phyloP scores from a whole-genome alignment of 140 eudicot species.

The Stevia rebaudiana region DNA sequence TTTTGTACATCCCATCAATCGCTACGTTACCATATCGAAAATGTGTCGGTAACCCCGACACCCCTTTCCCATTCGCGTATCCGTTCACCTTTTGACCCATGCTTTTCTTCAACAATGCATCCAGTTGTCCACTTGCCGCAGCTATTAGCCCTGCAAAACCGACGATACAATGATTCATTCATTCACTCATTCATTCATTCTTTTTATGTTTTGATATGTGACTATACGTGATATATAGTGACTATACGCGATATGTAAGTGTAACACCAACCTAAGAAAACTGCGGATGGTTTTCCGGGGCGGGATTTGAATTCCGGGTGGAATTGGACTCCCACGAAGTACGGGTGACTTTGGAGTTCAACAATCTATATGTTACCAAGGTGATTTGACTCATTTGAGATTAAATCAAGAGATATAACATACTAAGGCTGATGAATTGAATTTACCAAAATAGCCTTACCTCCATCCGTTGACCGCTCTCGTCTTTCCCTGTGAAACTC shows the following conservation, averaged over 20 bases:
- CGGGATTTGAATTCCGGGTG: constrained; percentile 95
- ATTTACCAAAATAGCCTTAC: constrained; percentile 24
- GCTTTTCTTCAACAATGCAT: constrained; percentile 47
- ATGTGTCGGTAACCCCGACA: constrained; percentile 31
- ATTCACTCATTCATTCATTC: background rate
- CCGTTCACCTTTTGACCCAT: constrained; percentile 25
- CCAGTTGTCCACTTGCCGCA: constrained; percentile 85
- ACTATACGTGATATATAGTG: background rate
- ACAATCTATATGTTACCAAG: constrained; percentile 43
- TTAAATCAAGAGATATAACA: background rate
- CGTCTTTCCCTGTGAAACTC: constrained; percentile 86
- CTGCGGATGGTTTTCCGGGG: constrained; percentile 89
- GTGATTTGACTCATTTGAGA: background rate
- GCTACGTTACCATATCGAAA: constrained; percentile 41
- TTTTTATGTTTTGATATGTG: background rate
- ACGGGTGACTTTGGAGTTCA: constrained; percentile 83
- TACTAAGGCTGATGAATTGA: background rate
- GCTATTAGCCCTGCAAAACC: constrained; percentile 72
- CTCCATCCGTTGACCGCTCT: constrained; percentile 94
- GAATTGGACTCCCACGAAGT: constrained; percentile 81
- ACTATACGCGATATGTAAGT: no score
- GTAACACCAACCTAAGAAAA: constrained; percentile 55
- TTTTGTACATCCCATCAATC: constrained; percentile 49
- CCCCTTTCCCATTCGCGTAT: constrained; percentile 35
- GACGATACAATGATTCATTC: background rate